A percentile compares a stretch with the other conserved stretches of the same genome.
Evolutionary conservation across 2,329 filamentous ascomycete species (phyloP).

Genomic region (Pyricularia sp.): DNA sequence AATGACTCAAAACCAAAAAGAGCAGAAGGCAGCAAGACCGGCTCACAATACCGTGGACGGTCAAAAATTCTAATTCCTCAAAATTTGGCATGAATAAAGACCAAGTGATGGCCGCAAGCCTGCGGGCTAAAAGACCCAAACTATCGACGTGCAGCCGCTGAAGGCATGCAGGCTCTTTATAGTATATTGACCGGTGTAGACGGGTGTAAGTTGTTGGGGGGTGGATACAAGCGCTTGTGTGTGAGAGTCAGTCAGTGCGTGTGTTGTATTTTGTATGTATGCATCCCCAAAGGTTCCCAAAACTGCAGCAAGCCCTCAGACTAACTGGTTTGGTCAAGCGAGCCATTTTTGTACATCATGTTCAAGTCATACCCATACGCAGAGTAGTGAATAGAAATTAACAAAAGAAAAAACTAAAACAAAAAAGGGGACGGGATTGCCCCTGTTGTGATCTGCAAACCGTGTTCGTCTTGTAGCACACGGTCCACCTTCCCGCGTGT

Average conservation of each 20-base stretch:
- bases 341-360: neutral
- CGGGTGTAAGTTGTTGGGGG: neutral
- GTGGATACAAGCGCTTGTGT: neutral
- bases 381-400: neutral
- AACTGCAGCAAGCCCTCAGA: neutral
- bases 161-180: neutral
- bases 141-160: neutral
- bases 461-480: neutral
- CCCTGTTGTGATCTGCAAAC: neutral
- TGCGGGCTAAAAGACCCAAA: neutral
- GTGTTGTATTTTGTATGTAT: neutral
- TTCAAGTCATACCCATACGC: neutral
- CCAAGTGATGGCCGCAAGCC: neutral
- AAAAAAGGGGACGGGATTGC: neutral
- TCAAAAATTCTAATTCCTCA: neutral
- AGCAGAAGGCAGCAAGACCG: neutral
- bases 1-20: neutral
- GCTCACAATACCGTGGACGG: neutral
- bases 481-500: neutral
- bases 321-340: neutral
- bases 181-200: neutral
- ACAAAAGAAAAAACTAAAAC: neutral
- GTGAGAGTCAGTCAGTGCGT: no score
- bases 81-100: neutral
- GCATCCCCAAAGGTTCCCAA: neutral